Percentiles rank a stretch among this genome's conserved stretches.
These are phyloP conservation scores for Pyricularia grisea DNA, from an alignment of 2,329 filamentous ascomycete species.

Conservation along the genomic window DNA sequence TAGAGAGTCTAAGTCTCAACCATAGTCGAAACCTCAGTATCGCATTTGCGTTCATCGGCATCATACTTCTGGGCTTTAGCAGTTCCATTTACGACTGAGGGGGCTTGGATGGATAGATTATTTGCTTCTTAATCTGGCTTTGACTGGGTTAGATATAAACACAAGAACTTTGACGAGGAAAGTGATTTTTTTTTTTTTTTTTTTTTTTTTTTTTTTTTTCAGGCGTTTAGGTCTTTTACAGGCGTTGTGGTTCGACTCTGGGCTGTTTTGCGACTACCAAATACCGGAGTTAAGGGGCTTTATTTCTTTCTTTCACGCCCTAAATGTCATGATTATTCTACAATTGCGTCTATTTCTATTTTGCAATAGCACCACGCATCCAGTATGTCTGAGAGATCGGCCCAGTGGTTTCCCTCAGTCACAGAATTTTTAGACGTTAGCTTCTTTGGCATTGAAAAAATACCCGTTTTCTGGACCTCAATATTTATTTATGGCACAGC, in stretches of 20 bases:
- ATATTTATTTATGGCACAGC: neutral
- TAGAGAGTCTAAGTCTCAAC: constrained; percentile 74
- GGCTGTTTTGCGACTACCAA: neutral
- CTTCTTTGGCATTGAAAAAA: no score
- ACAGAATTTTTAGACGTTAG: no score
- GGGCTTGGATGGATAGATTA: neutral
- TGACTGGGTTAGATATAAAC: neutral
- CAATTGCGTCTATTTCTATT: neutral
- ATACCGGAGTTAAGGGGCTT: neutral
- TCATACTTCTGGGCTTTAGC: constrained; percentile 78
- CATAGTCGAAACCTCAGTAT: constrained; percentile 72
- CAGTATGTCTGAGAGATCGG: no score
- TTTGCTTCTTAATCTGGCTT: neutral
- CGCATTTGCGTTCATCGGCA: constrained; percentile 73
- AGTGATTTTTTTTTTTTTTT: no score
- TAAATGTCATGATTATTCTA: neutral
- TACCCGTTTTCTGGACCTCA: neutral
- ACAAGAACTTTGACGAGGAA: neutral
- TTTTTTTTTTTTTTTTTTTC: no score
- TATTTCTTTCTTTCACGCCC: neutral
- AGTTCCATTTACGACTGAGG: constrained; percentile 39
- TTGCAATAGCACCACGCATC: no score
- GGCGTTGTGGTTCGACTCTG: neutral
- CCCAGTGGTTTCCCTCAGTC: no score
- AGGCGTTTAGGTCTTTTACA: neutral